Conservation (phyloP, 257 asterid genomes). For the Solanum sejunctum region DNA sequence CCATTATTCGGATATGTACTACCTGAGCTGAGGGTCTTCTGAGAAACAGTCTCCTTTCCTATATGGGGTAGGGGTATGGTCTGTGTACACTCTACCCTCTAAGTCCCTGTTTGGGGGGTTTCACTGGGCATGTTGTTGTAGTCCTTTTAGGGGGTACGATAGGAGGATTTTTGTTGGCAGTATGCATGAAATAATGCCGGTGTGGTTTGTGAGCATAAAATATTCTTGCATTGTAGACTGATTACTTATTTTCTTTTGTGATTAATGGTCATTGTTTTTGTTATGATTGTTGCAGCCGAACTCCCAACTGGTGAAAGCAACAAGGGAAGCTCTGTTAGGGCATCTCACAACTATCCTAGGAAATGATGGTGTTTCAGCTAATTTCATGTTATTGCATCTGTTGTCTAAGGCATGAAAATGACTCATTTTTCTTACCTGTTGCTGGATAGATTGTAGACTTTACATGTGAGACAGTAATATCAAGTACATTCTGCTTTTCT, state of each 20-base stretch:
- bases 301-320: constrained; percentile 35
- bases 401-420: constrained; percentile 51
- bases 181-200: neutral
- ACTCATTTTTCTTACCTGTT: neutral
- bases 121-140: neutral
- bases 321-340: constrained; percentile 58
- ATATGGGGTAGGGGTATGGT: neutral
- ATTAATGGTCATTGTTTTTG: neutral
- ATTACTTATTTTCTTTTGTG: neutral
- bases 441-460: neutral
- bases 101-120: no score
- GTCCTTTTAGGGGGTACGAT: neutral
- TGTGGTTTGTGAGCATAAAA: neutral
- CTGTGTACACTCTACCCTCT: neutral
- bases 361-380: constrained; percentile 75
- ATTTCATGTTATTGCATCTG: constrained; percentile 70
- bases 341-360: constrained; percentile 74
- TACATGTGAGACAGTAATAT: neutral
- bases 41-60: neutral
- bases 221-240: neutral
- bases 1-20: neutral
- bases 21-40: neutral
- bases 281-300: constrained; percentile 31
- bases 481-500: neutral
- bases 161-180: neutral